Percentiles rank a stretch among this genome's conserved stretches.
phyloP scores from a whole-genome alignment of 2,329 filamentous ascomycete species.

The Colletotrichum chrysophilum region DNA sequence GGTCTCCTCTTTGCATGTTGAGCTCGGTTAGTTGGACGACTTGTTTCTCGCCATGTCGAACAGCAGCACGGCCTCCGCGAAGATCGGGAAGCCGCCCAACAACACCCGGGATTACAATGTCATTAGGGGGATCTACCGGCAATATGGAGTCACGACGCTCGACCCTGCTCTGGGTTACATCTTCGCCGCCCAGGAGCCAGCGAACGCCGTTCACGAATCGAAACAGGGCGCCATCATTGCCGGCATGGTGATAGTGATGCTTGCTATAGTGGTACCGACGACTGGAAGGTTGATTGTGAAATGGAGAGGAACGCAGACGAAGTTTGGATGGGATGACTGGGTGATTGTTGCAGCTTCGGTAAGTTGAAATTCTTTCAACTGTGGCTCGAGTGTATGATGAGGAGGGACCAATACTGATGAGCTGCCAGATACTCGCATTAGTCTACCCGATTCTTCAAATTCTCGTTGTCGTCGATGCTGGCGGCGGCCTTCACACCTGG shows the following conservation, averaged over 20 bases:
- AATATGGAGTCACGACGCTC: constrained; percentile 11
- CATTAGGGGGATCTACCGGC: constrained; percentile 14
- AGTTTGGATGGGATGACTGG: constrained; percentile 17
- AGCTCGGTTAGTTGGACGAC: not conserved
- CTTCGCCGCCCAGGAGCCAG: constrained; percentile 3
- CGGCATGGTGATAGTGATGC: constrained; percentile 12
- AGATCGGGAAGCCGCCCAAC: constrained; percentile 12
- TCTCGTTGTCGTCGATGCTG: constrained; percentile 14
- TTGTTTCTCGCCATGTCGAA: constrained; percentile 9
- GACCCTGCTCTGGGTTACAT: constrained; percentile 9
- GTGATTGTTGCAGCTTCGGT: constrained; percentile 9
- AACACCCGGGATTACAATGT: constrained; percentile 16
- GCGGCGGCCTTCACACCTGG: constrained; percentile 17
- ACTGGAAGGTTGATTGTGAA: constrained; percentile 1
- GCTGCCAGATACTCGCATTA: not conserved
- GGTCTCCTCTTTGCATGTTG: not conserved
- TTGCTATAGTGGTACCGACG: constrained; percentile 11
- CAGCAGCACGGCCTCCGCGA: constrained; percentile 1
- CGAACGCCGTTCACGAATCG: constrained; percentile 7
- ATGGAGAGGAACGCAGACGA: not conserved
- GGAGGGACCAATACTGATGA: not conserved
- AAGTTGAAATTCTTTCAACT: not conserved
- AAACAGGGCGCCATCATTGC: constrained; percentile 19
- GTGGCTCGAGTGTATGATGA: too few species aligned
- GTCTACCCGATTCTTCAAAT: constrained; percentile 19